Base-by-base conservation (phyloP, 306 rosid species). In the Citrullus amarus region DNA sequence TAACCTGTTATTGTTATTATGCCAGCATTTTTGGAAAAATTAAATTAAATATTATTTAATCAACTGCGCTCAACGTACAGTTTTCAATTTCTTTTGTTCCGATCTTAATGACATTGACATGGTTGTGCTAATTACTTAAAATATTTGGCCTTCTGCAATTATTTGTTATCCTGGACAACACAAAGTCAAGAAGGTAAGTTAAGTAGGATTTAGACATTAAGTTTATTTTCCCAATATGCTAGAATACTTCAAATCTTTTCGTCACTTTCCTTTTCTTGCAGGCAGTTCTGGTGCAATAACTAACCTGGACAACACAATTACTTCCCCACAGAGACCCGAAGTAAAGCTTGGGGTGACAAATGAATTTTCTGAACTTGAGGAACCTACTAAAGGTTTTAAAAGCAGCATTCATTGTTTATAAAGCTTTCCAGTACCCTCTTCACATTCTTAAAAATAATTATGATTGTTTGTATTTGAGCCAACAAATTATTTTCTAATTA, bases 211-310 rank as follows among this genome's bases (percentile, higher is more conserved):
- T 2, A 38, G 73, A 18, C 16, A 66, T 10, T 8, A 38, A 17
- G 4, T 66, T 66, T 18, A 67, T 67, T 39, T 44, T 20, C 16
- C 53, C 5, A 67, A 18, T 67, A 18, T 67, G 53, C 74, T 18
- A 67, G 74, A 68, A 68, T 68, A 20, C 75, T n/a, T 43, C 11
- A 68, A 43, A 34, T 65, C 11, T 65, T 73, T 51, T 39, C 36
- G 68, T 20, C 39, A 76, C 39, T 57, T 58, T 39, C 34, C 59
- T 59, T 55, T 66, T 76, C 82, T 65, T 79, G 83, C 83, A 84
- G 89, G 80, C 5, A 51, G 15, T 28, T 14, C 18, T 51, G 77
- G 41, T 30, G 38, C 77, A 51, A 51, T 12, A 48, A 30, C 60
- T 73, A 53, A 73, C 15, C 28, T 30, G 44, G 77, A 73, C 14